These are phyloP conservation scores for Musa acuminata DNA, from an alignment of 176 grass and related monocot species.

Conservation along the genomic window DNA sequence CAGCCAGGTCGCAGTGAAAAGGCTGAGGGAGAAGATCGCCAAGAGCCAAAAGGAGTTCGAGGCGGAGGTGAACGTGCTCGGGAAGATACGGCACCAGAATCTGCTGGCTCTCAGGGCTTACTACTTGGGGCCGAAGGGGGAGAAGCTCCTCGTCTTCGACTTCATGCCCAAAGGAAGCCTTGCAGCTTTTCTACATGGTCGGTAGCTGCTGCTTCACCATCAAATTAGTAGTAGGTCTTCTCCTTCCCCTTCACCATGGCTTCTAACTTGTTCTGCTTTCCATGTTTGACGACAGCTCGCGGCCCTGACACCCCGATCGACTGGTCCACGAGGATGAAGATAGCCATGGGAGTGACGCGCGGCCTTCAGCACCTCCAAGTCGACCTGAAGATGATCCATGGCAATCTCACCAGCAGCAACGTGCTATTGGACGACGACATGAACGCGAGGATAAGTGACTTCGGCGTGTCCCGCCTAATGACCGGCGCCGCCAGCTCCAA, in stretches of 20 bases:
- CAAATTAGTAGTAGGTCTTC: neutral
- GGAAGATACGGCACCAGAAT: slow-evolving; percentile 74
- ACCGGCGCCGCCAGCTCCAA: slow-evolving; percentile 60
- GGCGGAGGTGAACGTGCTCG: slow-evolving; percentile 53
- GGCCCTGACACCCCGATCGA: slow-evolving; percentile 44
- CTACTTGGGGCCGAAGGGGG: slow-evolving; percentile 85
- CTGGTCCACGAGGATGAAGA: slow-evolving; percentile 76
- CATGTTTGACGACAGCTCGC: slow-evolving; percentile 34
- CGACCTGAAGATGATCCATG: slow-evolving; percentile 64
- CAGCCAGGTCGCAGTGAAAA: slow-evolving; percentile 80
- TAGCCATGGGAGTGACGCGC: slow-evolving; percentile 45
- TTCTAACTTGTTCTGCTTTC: neutral
- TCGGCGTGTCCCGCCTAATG: slow-evolving; percentile 79
- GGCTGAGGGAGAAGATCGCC: slow-evolving; percentile 78
- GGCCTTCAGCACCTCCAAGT: slow-evolving; percentile 73
- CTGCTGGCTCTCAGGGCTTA: slow-evolving; percentile 66
- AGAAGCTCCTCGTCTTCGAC: slow-evolving; percentile 97
- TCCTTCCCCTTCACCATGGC: neutral
- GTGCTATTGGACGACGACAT: slow-evolving; percentile 67
- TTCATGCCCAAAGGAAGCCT: slow-evolving; percentile 92
- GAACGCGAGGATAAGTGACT: slow-evolving; percentile 62
- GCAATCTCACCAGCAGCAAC: slow-evolving; percentile 82
- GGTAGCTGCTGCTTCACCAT: neutral
- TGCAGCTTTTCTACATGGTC: slow-evolving; percentile 72
- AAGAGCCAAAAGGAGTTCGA: slow-evolving; percentile 95